Base-by-base conservation (phyloP, 2,329 filamentous ascomycete genomes). In the Botrytis hyacinthi region DNA sequence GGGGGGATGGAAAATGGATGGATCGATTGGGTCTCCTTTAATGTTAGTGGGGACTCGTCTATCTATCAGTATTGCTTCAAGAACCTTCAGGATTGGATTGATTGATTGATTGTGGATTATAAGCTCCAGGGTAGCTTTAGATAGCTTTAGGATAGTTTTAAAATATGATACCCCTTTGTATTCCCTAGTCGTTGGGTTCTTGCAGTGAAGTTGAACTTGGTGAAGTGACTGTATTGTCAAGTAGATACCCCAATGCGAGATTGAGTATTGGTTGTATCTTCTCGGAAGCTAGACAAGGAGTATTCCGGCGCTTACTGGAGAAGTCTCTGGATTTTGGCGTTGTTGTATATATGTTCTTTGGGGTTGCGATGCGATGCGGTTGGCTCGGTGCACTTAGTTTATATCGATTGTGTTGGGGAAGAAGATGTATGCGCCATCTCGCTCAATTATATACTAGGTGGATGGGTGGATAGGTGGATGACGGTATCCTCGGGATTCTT, bases 131-230 rank as follows among this genome's bases (percentile, higher is more conserved):
- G 48, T 67, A 29, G 29, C 32, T 54, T 61, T 61, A 61, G 59
- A 40, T 61, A 61, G 59, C 59, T 40, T 68, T 40, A 68, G 65
- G 46, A 68, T 68, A 54, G 46, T 54, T 68, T 68, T 54, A 40
- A 40, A 54, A 67, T 54, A 67, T 67, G 46, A 67, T 67, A 67
- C 65, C 65, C 65, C 46, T 35, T 67, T 67, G n/a, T 67, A 54
- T 67, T 67, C 40, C 37, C 35, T 54, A 67, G 35, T 67, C 26
- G 3, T 22, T 37, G 20, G 20, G 9, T 32, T 12, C 29, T 35
- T 46, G 29, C 16, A 65, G n/a, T 44, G 14, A 20, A 65, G n/a
- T 22, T 10, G 46, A 48, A 26, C 46, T 48, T 48, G 20, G 8
- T 46, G 62, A 65, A 18, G n/a, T 46, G 42, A 46, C 29, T 59